Conservation (phyloP, 192 early-diverging fungal genomes). For the Dimargaris xerosporica region DNA sequence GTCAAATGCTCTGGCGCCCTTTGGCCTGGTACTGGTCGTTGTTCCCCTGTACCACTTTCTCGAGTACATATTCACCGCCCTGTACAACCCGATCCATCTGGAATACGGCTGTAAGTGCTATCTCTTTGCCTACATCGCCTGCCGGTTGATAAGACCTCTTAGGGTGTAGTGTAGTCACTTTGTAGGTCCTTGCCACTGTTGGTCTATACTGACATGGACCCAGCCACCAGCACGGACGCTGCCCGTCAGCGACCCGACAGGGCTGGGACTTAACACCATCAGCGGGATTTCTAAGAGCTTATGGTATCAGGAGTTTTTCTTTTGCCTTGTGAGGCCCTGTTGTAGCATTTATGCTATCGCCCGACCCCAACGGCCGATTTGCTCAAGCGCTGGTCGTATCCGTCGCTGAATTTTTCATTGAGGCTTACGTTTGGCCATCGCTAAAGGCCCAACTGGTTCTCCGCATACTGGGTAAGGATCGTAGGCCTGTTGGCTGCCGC, state of each 20-base stretch:
- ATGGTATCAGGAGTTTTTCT: not conserved
- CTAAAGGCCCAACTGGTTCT: conserved; percentile 31
- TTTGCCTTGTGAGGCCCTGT: not conserved
- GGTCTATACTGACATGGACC: not conserved
- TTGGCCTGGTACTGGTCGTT: conserved; percentile 20
- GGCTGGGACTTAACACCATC: not conserved
- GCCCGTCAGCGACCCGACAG: not conserved
- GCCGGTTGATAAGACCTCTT: not conserved
- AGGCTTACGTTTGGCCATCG: conserved; percentile 40
- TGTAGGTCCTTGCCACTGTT: not conserved
- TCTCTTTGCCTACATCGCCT: too few relatives aligned
- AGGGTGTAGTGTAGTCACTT: not conserved
- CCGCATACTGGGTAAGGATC: conserved; percentile 24
- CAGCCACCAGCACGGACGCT: not conserved
- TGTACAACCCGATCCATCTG: conserved; percentile 55
- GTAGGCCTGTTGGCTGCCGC: not conserved
- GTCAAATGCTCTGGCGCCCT: conserved; percentile 50
- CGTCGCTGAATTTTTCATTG: conserved; percentile 52
- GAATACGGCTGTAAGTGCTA: conserved; percentile 51
- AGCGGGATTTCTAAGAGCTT: not conserved
- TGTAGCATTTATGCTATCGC: conserved; percentile 20
- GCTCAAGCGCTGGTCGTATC: conserved; percentile 45
- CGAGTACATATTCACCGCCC: conserved; percentile 76
- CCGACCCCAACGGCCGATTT: conserved; percentile 33
- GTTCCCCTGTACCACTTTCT: conserved; percentile 67